phyloP scores from a whole-genome alignment of 2,329 filamentous ascomycete genomes.

The Aureobasidium sp. region DNA sequence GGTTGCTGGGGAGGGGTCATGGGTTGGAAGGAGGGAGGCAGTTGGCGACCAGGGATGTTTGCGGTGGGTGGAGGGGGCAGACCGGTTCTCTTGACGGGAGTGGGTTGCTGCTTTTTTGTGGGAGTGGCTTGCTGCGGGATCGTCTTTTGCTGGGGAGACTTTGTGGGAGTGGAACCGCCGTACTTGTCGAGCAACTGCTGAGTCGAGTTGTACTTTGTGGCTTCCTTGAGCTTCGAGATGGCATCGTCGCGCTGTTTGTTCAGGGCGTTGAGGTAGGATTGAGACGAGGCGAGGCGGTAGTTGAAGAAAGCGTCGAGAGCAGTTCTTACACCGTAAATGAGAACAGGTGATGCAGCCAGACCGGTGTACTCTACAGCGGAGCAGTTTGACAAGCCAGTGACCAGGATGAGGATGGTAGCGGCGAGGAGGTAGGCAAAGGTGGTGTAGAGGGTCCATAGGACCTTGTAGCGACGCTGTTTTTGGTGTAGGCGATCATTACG shows the following conservation, averaged over 20 bases:
- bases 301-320: constrained; percentile 63
- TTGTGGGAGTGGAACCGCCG: constrained; percentile 50
- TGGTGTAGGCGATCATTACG: constrained; percentile 65
- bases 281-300: constrained; percentile 65
- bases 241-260: constrained; percentile 74
- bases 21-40: constrained; percentile 33
- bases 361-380: constrained; percentile 68
- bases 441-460: constrained; percentile 83
- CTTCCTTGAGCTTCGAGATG: constrained; percentile 88
- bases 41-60: constrained; percentile 45
- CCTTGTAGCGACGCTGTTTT: constrained; percentile 66
- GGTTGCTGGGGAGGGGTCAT: constrained; percentile 39
- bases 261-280: constrained; percentile 61
- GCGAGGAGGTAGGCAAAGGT: constrained; percentile 86
- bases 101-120: constrained; percentile 22
- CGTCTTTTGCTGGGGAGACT: not conserved
- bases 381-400: constrained; percentile 76
- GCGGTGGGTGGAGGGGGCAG: constrained; percentile 55
- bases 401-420: constrained; percentile 68
- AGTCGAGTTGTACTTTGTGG: constrained; percentile 93
- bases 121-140: not conserved
- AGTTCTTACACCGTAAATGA: constrained; percentile 67
- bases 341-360: constrained; percentile 61
- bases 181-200: constrained; percentile 92
- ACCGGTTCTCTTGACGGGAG: constrained; percentile 45